Evolutionary conservation across 495 filamentous ascomycete genomes (phyloP), one percentile per base, ranked within the genome.

Genomic region (Podospora pseudopauciseta): DNA sequence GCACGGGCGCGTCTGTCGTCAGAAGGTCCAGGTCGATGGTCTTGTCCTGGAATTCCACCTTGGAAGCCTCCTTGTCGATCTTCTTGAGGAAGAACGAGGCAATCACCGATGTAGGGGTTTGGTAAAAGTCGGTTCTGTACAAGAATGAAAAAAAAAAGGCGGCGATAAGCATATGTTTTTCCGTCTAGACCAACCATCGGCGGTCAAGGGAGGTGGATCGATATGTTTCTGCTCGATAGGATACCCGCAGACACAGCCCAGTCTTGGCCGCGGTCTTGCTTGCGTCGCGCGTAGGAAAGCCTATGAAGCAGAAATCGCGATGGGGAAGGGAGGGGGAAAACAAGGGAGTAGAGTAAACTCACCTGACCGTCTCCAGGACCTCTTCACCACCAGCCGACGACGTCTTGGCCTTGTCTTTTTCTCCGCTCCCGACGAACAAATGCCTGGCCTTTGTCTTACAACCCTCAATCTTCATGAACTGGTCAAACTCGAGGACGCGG

Each of bases 1-100:
- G 83, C 19, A 71, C 53, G 5, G 81, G 81, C 65, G 86, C 84
- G 74, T 96, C 94, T 23, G 86, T 85, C 44, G 96, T 99, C 16
- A 86, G 87, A 20, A 98, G 86, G 74, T 98, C 92, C 18, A 99
- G 82, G 9, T 82, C 80, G 60, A 97, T 76, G 3, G 83, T 76
- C 53, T 83, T 82, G 0, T 78, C 57, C 53, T 81, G 72, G 76
- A 98, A 93, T 16, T 84, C 79, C 11, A 98, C 86, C 67, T 81
- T 87, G 53, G 93, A 90, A 5, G 79, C 85, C 19, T 86, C 85
- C 79, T 93, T 95, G 75, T 96, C 88, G 72, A 99, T 96, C 81
- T 97, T 99, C 84, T 98, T 99, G 44, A 97, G 85, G 81, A 95
- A 99, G 65, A 97, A 88, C 19, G 92, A 95, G 7, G 92, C 92